Conservation (phyloP, 2,329 filamentous ascomycete species). For the Calonectria pseudoturangicola region DNA sequence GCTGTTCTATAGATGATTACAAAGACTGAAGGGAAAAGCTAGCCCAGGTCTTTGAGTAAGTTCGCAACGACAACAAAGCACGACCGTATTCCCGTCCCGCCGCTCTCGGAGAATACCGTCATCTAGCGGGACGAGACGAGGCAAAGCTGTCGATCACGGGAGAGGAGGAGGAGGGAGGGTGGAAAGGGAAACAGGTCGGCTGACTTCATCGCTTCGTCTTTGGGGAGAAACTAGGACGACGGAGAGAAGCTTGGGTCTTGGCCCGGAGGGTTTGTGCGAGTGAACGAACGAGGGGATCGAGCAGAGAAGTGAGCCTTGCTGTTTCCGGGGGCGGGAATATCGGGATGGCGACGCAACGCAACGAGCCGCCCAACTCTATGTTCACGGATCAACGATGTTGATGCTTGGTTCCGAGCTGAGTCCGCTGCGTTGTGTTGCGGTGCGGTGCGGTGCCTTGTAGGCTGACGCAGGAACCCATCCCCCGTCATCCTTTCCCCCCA, state of each 20-base stretch:
- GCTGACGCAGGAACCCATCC: slow-evolving; percentile 35
- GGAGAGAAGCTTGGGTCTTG: slow-evolving; percentile 2
- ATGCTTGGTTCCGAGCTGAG: neutral
- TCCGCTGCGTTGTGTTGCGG: slow-evolving; percentile 4
- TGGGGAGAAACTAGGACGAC: neutral
- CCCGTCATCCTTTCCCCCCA: neutral
- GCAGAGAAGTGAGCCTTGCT: slow-evolving; percentile 12
- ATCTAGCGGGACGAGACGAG: slow-evolving; percentile 39
- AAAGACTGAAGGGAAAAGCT: too few relatives aligned
- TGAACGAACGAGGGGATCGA: neutral
- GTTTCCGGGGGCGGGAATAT: slow-evolving; percentile 36
- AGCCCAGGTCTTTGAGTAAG: neutral
- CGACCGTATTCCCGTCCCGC: neutral
- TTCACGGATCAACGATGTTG: neutral
- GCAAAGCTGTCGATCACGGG: slow-evolving; percentile 24
- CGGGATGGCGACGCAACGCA: slow-evolving; percentile 33
- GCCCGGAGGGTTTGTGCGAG: neutral
- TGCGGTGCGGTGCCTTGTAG: slow-evolving; percentile 4
- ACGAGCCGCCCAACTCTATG: slow-evolving; percentile 20
- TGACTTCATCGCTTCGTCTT: slow-evolving; percentile 20
- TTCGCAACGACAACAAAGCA: neutral
- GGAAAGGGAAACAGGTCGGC: neutral
- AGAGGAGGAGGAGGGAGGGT: neutral
- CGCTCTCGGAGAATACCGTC: slow-evolving; percentile 2
- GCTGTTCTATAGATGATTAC: slow-evolving; percentile 6